These are phyloP conservation scores for Ceratorhiza oryzae-sativae DNA, from an alignment of 1,284 basidiomycete genomes.

Conservation along the genomic window DNA sequence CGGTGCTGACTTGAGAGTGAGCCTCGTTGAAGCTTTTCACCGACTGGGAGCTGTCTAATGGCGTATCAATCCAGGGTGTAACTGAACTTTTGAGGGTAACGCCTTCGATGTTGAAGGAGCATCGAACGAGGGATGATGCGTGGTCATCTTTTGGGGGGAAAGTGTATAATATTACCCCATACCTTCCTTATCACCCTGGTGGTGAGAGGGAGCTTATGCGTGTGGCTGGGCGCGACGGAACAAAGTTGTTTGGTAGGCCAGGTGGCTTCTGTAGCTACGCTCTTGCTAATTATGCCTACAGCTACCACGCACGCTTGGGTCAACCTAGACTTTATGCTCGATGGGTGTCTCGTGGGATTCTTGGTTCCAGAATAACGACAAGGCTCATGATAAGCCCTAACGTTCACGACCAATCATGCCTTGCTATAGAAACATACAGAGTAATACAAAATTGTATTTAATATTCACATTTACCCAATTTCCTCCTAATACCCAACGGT, in stretches of 20 bases:
- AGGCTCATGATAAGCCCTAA: background rate
- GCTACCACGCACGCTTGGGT: slow-evolving; percentile 84
- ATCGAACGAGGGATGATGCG: slow-evolving; percentile 85
- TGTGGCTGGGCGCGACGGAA: slow-evolving; percentile 94
- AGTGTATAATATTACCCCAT: slow-evolving; percentile 96
- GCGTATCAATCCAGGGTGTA: slow-evolving; percentile 54
- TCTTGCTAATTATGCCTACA: slow-evolving; percentile 41
- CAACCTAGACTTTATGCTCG: slow-evolving; percentile 92
- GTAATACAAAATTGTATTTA: slow-evolving; percentile 19
- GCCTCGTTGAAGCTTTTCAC: background rate
- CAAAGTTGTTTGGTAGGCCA: slow-evolving; percentile 85
- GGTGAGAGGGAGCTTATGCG: slow-evolving; percentile 94
- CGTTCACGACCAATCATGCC: background rate
- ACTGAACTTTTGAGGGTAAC: slow-evolving; percentile 77
- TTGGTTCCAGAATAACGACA: slow-evolving; percentile 65
- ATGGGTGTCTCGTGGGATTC: slow-evolving; percentile 89
- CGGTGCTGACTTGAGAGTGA: slow-evolving; percentile 77
- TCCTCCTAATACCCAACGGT: background rate
- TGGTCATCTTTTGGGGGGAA: slow-evolving; percentile 94
- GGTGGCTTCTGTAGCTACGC: background rate
- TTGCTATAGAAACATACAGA: slow-evolving; percentile 7
- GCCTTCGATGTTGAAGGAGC: slow-evolving; percentile 81
- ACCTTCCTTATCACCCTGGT: slow-evolving; percentile 92
- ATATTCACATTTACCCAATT: slow-evolving; percentile 1
- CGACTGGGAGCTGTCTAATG: background rate